Conservation (phyloP, 176 grass and related monocot genomes). For the Oryza coarctata region DNA sequence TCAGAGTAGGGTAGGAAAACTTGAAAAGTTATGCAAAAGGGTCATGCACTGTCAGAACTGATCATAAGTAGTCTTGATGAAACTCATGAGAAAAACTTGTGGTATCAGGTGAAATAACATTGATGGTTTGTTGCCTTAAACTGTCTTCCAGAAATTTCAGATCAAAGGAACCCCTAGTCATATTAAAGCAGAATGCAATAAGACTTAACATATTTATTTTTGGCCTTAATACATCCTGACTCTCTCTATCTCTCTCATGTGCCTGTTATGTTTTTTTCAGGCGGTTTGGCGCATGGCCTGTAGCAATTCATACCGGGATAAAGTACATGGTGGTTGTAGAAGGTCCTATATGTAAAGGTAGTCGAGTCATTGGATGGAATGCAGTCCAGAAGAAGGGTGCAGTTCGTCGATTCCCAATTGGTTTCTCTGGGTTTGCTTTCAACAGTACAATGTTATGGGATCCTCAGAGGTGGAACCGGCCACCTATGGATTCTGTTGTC, state of each 20-base stretch:
- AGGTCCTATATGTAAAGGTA: constrained; percentile 90
- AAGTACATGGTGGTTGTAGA: constrained; percentile 62
- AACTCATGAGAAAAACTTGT: neutral
- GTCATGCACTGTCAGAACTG: neutral
- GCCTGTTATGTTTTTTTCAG: constrained; percentile 41
- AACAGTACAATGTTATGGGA: constrained; percentile 95
- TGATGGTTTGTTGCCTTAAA: constrained; percentile 11
- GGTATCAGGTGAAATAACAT: constrained; percentile 4
- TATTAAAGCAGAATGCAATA: constrained; percentile 17
- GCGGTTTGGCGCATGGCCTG: constrained; percentile 81
- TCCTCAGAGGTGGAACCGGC: constrained; percentile 70
- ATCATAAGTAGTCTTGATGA: neutral
- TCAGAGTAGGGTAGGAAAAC: neutral
- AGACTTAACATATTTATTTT: neutral
- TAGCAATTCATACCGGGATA: constrained; percentile 58
- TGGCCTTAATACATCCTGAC: neutral
- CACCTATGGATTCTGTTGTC: constrained; percentile 62
- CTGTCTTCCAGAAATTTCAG: neutral
- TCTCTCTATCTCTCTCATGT: neutral
- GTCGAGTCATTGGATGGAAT: constrained; percentile 75
- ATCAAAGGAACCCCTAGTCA: neutral
- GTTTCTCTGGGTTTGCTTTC: constrained; percentile 79
- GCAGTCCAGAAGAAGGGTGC: constrained; percentile 43
- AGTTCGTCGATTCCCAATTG: constrained; percentile 59
- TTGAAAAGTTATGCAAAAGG: neutral